phyloP scores from a whole-genome alignment of 2,329 filamentous ascomycete genomes.

The Talaromyces sp. region DNA sequence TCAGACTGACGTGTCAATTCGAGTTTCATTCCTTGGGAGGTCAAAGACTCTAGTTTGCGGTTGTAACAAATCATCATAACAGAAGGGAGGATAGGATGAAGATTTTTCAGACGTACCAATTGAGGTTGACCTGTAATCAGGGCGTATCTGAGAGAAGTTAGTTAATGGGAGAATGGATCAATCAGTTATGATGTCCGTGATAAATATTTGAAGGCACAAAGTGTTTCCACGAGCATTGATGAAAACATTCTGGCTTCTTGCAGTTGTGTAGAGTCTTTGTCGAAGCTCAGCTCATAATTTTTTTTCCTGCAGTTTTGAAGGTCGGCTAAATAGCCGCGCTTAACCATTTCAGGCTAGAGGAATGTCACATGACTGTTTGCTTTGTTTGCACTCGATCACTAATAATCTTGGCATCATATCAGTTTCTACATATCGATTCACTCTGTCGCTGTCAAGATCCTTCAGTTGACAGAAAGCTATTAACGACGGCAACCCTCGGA shows the following conservation, averaged over 20 bases:
- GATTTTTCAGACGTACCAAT: slow-evolving; percentile 13
- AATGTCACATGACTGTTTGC: slow-evolving; percentile 9
- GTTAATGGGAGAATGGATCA: not conserved
- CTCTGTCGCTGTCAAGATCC: not conserved
- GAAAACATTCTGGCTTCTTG: not conserved
- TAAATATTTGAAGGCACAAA: not conserved
- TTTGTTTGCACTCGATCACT: slow-evolving; percentile 10
- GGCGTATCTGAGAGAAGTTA: not conserved
- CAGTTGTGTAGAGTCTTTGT: not conserved
- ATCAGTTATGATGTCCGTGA: not conserved
- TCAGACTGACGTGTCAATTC: slow-evolving; percentile 91
- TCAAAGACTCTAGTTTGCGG: slow-evolving; percentile 99
- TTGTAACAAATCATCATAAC: slow-evolving; percentile 72
- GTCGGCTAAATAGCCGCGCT: slow-evolving; percentile 11
- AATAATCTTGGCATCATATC: not conserved
- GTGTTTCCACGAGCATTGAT: not conserved
- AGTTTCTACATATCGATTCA: not conserved
- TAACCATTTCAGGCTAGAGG: not conserved
- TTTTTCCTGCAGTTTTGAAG: slow-evolving; percentile 11
- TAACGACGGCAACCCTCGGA: no score
- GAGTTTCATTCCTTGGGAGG: slow-evolving; percentile 70
- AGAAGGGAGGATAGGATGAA: slow-evolving; percentile 26
- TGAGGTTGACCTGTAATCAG: not conserved
- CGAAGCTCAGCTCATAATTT: not conserved
- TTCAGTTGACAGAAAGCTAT: not conserved